Evolutionary conservation across 768 basidiomycete species (phyloP), one percentile per base, ranked within the genome.

Genomic region (Hemileccinum rubropunctum): DNA sequence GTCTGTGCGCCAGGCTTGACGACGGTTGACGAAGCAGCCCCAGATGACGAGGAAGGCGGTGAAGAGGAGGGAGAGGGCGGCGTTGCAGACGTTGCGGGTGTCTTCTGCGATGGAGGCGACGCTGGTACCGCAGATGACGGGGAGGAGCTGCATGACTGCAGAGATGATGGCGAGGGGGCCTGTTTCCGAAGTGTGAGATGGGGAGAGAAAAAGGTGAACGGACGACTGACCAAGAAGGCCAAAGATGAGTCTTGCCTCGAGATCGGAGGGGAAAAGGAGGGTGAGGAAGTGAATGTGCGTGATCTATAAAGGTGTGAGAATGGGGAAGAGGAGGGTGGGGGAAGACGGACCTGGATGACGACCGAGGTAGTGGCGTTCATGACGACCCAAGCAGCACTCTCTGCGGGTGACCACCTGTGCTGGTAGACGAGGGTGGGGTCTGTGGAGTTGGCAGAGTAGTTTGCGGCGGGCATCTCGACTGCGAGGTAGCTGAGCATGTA

Each of bases 271-370:
- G 66, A 91, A 99, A 10, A 99, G 76, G 11, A 98, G 78, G 7
- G 97, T 95, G 47, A 99, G 76, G 68, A 98, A 98, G 67, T 98
- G 97, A 43, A 99, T 97, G 65, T 98, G 95, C 0, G 97, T 95
- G 43, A 93, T 88, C 92, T 98, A 62, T 1, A 15, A 45, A 13
- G 7, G 20, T 1, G 42, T 47, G 50, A 51, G 45, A 30, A 26
- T 3, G 15, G n/a, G 26, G 32, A 26, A 11, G 30, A 20, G 8
- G 7, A 10, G 35, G 8, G 9, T 14, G 26, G 11, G 34, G 37
- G 39, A 30, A 10, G 30, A 71, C 80, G 49, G 51, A 91, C 95
- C 78, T 97, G 93, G 15, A 92, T 88, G 41, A 95, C 70, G 10
- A 82, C 87, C 1, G 87, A 87, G 2, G 87, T 88, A 1, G 90